Evolutionary conservation across 164 flowering plant genomes (phyloP), one percentile per base, ranked within the genome.

Genomic region (Magnolia sinica): DNA sequence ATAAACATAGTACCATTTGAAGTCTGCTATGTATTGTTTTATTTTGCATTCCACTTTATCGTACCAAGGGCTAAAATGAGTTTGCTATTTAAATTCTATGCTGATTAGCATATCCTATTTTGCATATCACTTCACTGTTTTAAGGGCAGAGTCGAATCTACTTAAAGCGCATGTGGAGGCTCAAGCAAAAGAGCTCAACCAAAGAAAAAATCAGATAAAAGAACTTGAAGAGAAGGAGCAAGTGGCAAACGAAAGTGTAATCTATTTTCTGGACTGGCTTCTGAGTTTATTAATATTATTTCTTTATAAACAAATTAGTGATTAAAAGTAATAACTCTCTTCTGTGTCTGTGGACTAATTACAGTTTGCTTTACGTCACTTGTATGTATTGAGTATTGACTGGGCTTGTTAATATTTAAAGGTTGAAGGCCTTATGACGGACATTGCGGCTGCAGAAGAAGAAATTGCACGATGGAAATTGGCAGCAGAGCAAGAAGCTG

Each of bases 341-440:
- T 29, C 50, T 68, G 18, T 37, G 11, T 31, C 7, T 68, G 50
- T 37, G 29, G 2, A 68, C 50, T 68, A 31, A 37, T 31, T 19
- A 37, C 11, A 3, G 31, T 65, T 23, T 13, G 14, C 9, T 65
- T n/a, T 65, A 65, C 24, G 24, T 68, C 9, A 31, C 50, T 68
- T n/a, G 3, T 68, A 31, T 31, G 7, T 6, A 4, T 74, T 66
- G 9, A 64, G 24, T 66, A 50, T 61, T 74, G 51, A 80, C 24
- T 49, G 24, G 23, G 37, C 58, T 16, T 68, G 3, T 76, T 29
- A 50, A 22, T 82, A 52, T 68, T 80, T 50, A 52, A 10, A 93
- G 98, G 88, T 95, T 83, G 97, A 95, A 86, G 98, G 97, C 81
- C 94, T 95, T 80, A 93, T 93, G 98, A 83, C 91, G 89, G 98